Percentiles rank a stretch among this genome's conserved stretches.
phyloP scores from a whole-genome alignment of 2,329 filamentous ascomycete genomes.

The Intubia oerlemansii region DNA sequence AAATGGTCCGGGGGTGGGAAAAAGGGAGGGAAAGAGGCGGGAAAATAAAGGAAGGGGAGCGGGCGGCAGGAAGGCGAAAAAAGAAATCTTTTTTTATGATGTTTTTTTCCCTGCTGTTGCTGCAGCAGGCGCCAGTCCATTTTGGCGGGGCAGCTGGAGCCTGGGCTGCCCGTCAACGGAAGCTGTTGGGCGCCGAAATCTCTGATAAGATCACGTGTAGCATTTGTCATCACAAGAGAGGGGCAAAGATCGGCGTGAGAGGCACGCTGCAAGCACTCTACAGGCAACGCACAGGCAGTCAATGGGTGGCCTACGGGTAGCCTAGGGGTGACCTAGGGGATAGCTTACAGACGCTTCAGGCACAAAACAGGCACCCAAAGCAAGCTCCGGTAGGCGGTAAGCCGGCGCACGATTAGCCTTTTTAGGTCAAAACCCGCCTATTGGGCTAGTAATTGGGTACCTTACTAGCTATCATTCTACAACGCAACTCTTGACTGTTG shows the following conservation, averaged over 20 bases:
- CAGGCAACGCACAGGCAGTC: no score
- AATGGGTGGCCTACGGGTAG: no score
- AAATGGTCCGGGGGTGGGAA: slow-evolving; percentile 1
- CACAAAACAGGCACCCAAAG: no score
- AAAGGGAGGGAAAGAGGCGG: slow-evolving; percentile 1
- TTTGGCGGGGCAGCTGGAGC: slow-evolving; percentile 3
- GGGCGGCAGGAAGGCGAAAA: slow-evolving; percentile 2
- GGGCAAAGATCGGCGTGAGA: neutral
- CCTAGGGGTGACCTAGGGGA: no score
- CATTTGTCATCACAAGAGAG: slow-evolving; percentile 2
- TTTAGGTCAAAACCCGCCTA: no score
- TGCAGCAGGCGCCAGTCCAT: slow-evolving; percentile 5
- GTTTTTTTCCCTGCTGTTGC: slow-evolving; percentile 7
- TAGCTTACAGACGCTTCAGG: no score
- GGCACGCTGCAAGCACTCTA: neutral
- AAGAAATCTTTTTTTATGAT: slow-evolving; percentile 8
- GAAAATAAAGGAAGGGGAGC: slow-evolving; percentile 1
- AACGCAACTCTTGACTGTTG: no score
- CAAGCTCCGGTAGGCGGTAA: no score
- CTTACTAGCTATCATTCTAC: no score
- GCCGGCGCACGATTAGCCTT: no score
- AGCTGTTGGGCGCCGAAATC: slow-evolving; percentile 6
- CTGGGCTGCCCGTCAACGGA: neutral
- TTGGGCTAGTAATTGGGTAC: no score
- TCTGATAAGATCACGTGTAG: slow-evolving; percentile 4